Evolutionary conservation across 805 yeast genomes (phyloP).

Genomic region (Wickerhamiella lipophila): DNA sequence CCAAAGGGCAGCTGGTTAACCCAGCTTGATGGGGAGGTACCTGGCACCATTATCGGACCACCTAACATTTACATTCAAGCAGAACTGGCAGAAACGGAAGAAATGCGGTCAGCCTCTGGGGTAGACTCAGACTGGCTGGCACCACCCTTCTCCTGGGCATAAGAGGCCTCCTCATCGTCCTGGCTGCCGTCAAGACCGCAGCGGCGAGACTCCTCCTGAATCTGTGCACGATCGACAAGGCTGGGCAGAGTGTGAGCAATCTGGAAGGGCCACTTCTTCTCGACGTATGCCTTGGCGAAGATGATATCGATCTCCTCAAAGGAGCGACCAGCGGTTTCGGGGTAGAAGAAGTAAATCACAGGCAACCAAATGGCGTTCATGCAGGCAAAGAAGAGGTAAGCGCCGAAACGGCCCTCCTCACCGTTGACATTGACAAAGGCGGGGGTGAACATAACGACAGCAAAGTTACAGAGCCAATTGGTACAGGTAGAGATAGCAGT

Average conservation of each 20-base stretch:
- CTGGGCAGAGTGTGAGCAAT: slow-evolving; percentile 54
- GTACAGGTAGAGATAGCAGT: slow-evolving; percentile 52
- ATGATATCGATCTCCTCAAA: slow-evolving; percentile 67
- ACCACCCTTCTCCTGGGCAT: slow-evolving; percentile 4
- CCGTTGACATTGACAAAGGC: slow-evolving; percentile 33
- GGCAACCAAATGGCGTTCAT: slow-evolving; percentile 51
- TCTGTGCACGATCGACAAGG: slow-evolving; percentile 41
- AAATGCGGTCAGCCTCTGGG: slow-evolving; percentile 5
- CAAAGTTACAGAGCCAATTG: slow-evolving; percentile 54
- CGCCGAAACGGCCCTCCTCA: slow-evolving; percentile 36
- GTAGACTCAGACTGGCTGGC: not conserved
- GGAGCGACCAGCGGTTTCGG: slow-evolving; percentile 66
- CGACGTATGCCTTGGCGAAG: slow-evolving; percentile 45
- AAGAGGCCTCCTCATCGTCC: slow-evolving; percentile 1
- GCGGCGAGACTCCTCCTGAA: slow-evolving; percentile 46
- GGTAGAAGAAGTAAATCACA: slow-evolving; percentile 52
- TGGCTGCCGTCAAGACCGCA: slow-evolving; percentile 35
- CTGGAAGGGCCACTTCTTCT: slow-evolving; percentile 45
- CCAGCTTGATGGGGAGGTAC: no score
- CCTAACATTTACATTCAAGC: not conserved
- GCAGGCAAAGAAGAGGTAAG: slow-evolving; percentile 55
- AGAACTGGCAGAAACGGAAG: slow-evolving; percentile 10
- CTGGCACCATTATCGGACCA: no score
- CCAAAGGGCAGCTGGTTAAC: slow-evolving; percentile 1
- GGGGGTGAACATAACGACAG: slow-evolving; percentile 59